These are phyloP conservation scores for Lecanicillium sp. DNA, from an alignment of 2,329 filamentous ascomycete genomes.

Conservation along the genomic window DNA sequence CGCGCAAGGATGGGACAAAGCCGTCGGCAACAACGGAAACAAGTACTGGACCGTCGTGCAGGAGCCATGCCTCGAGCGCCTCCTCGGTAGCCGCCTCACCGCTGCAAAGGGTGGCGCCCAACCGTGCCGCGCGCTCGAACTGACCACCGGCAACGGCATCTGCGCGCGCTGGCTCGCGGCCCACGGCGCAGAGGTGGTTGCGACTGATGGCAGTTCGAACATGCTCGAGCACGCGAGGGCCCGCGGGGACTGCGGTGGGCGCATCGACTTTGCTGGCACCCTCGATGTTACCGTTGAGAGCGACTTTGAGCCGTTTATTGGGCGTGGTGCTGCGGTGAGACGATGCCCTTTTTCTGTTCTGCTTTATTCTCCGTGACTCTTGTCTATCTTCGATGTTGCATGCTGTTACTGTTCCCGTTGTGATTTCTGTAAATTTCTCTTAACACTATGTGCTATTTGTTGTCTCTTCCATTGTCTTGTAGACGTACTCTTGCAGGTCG, in stretches of 20 bases:
- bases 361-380: no score
- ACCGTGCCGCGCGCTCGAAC: slow-evolving; percentile 31
- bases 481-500: no score
- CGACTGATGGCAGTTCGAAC: slow-evolving; percentile 33
- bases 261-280: slow-evolving; percentile 21
- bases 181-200: slow-evolving; percentile 28
- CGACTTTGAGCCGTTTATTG: slow-evolving; percentile 22
- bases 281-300: slow-evolving; percentile 30
- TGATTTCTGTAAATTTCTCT: no score
- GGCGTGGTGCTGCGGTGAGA: slow-evolving; percentile 9
- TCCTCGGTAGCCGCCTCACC: slow-evolving; percentile 21
- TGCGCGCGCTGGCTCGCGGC: slow-evolving; percentile 35
- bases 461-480: no score
- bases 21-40: slow-evolving; percentile 32
- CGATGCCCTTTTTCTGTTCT: not conserved
- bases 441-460: not conserved
- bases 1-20: slow-evolving; percentile 33
- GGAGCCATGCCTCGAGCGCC: slow-evolving; percentile 28
- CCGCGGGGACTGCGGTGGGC: slow-evolving; percentile 8
- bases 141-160: slow-evolving; percentile 43
- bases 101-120: not conserved
- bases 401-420: no score
- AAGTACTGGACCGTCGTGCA: slow-evolving; percentile 36
- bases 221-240: slow-evolving; percentile 31
- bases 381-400: no score